phyloP scores from a whole-genome alignment of 2,329 filamentous ascomycete genomes.

The Colletotrichum higginsianum region DNA sequence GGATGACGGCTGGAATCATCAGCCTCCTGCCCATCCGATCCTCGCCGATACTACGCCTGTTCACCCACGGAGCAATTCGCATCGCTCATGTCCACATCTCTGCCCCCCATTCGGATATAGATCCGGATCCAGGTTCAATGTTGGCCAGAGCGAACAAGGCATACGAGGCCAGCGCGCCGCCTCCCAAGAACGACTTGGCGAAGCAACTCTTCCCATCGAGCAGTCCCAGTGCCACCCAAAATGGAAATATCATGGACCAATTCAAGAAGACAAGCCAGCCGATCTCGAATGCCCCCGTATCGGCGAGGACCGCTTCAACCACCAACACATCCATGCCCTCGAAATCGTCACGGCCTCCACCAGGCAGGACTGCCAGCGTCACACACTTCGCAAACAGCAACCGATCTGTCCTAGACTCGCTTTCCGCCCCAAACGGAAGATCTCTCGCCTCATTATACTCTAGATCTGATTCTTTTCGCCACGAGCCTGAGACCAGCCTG shows the following conservation, averaged over 20 bases:
- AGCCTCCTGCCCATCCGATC: constrained; percentile 51
- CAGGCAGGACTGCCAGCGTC: constrained; percentile 34
- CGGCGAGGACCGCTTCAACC: constrained; percentile 54
- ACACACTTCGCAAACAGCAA: constrained; percentile 45
- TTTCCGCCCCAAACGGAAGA: constrained; percentile 16
- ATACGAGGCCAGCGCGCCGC: constrained; percentile 56
- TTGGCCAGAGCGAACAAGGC: constrained; percentile 54
- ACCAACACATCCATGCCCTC: constrained; percentile 24
- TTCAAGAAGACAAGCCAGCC: constrained; percentile 59
- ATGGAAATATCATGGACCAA: constrained; percentile 66
- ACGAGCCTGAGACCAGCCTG: constrained; percentile 49
- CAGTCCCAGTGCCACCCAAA: constrained; percentile 61
- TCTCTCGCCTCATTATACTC: constrained; percentile 59
- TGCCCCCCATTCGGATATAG: constrained; percentile 25
- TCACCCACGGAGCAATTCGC: constrained; percentile 46
- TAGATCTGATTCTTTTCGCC: constrained; percentile 65
- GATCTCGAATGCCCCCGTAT: constrained; percentile 53
- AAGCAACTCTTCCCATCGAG: constrained; percentile 73
- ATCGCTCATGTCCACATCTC: constrained; percentile 47
- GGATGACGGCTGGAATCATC: constrained; percentile 54
- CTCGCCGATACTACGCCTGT: constrained; percentile 53
- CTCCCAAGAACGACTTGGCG: constrained; percentile 54
- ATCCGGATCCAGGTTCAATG: constrained; percentile 50
- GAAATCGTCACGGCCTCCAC: constrained; percentile 26
- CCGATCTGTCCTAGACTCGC: constrained; percentile 25